These are phyloP conservation scores for Aspergillus udagawae DNA, from an alignment of 2,329 filamentous ascomycete species.

Conservation along the genomic window DNA sequence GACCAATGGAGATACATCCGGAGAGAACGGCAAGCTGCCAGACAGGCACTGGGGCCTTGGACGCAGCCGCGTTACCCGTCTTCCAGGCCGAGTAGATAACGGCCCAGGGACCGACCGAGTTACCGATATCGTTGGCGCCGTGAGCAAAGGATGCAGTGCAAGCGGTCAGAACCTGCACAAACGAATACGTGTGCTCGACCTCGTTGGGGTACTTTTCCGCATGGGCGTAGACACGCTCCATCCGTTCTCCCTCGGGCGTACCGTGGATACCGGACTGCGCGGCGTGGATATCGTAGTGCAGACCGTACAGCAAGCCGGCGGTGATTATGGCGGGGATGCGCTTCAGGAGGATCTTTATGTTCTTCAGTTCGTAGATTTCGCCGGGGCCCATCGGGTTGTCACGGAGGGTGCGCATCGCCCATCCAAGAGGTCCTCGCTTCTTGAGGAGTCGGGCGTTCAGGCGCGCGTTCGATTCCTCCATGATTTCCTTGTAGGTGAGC, in stretches of 20 bases:
- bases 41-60: constrained; percentile 64
- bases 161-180: constrained; percentile 52
- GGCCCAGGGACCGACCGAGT: constrained; percentile 66
- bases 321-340: constrained; percentile 67
- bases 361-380: constrained; percentile 69
- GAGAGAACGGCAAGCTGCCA: constrained; percentile 74
- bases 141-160: constrained; percentile 54
- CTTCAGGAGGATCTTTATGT: constrained; percentile 60
- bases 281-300: constrained; percentile 78
- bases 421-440: constrained; percentile 66
- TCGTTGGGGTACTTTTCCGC: constrained; percentile 66
- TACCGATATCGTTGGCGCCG: constrained; percentile 73
- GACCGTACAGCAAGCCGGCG: constrained; percentile 64
- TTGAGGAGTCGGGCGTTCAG: constrained; percentile 62
- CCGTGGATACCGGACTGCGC: constrained; percentile 67
- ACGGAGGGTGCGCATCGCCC: constrained; percentile 75
- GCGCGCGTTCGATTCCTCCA: constrained; percentile 53
- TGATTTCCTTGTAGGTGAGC: constrained; percentile 59
- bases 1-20: constrained; percentile 60
- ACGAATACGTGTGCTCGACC: constrained; percentile 59
- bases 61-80: constrained; percentile 56
- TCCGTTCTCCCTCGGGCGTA: constrained; percentile 69
- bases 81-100: constrained; percentile 66
- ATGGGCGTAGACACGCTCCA: constrained; percentile 62
- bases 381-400: constrained; percentile 70